phyloP scores from a whole-genome alignment of 495 filamentous ascomycete species.

The Letharia lupina region DNA sequence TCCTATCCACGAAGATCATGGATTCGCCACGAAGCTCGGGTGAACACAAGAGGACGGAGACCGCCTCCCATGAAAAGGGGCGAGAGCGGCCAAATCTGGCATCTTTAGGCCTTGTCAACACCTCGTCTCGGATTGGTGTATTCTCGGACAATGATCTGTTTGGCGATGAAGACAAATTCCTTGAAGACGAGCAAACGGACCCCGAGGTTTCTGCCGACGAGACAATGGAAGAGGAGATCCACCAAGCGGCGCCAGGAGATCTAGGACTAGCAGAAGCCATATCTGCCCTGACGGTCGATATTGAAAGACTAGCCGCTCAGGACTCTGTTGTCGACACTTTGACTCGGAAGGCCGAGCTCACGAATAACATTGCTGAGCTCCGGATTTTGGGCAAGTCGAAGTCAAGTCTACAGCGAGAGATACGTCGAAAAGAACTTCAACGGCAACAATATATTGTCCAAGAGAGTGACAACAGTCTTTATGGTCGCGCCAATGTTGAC shows the following conservation, averaged over 20 bases:
- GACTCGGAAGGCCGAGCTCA: constrained; percentile 88
- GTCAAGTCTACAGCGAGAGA: constrained; percentile 82
- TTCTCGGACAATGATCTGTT: constrained; percentile 92
- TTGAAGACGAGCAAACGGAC: constrained; percentile 79
- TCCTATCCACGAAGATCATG: constrained; percentile 40
- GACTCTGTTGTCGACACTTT: constrained; percentile 87
- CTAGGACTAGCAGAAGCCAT: constrained; percentile 91
- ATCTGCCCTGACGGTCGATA: constrained; percentile 70
- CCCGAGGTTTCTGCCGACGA: constrained; percentile 48
- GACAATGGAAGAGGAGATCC: constrained; percentile 71
- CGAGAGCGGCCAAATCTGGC: constrained; percentile 72
- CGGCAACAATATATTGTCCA: constrained; percentile 95
- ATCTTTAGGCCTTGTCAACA: constrained; percentile 80
- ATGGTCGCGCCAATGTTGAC: constrained; percentile 76
- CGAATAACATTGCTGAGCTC: constrained; percentile 89
- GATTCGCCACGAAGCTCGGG: constrained; percentile 48
- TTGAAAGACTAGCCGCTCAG: constrained; percentile 80
- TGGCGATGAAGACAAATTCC: constrained; percentile 76
- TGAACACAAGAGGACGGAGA: constrained; percentile 42
- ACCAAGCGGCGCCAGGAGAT: constrained; percentile 92
- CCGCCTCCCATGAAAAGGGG: constrained; percentile 39
- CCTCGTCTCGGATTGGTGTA: constrained; percentile 71
- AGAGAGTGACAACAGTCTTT: constrained; percentile 95
- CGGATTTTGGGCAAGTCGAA: constrained; percentile 91
- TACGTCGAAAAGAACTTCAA: constrained; percentile 89